Evolutionary conservation across 2,329 filamentous ascomycete genomes (phyloP), one percentile per base, ranked within the genome.

Genomic region (Fusarium illudens): DNA sequence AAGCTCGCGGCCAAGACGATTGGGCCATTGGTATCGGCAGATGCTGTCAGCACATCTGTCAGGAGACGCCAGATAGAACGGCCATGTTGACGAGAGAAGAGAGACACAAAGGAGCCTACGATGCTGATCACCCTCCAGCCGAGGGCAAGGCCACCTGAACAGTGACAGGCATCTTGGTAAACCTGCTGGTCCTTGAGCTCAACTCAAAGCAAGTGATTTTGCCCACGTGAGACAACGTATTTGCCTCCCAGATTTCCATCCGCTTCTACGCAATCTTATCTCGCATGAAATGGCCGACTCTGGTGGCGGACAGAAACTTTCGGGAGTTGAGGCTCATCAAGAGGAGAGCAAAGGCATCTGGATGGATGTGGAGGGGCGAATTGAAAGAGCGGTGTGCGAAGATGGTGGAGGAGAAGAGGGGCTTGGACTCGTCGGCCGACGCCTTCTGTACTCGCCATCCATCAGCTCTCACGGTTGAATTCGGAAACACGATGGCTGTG

Each of bases 311-410:
- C 33, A 56, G 39, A 27, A 42, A 39, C n/a, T 36, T 48, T 50
- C 58, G 62, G 50, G 60, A 62, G 54, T 63, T 73, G 67, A 67
- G 67, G 67, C 67, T 71, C 68, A 62, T 59, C 59, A 52, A 54
- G 27, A 52, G 50, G 51, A 48, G 42, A 44, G 52, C 36, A 29
- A 48, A 49, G 44, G 58, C 46, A 32, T 44, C 27, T 42, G 20
- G 42, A 57, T 33, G 44, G 42, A 55, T 49, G 49, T 49, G 58
- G 58, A 60, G 60, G 51, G 58, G 61, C 58, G 46, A 65, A 53
- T 60, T 25, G 49, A 68, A 73, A 74, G 52, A 73, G 71, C 71
- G 71, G 71, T 73, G 71, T 70, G 71, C 60, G 34, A 58, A 64
- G 67, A 65, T 68, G 62, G 65, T 62, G 67, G 70, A 66, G 58